Evolutionary conservation across 1,284 basidiomycete species (phyloP), one percentile per base, ranked within the genome.

Genomic region (Pseudozyma pruni): DNA sequence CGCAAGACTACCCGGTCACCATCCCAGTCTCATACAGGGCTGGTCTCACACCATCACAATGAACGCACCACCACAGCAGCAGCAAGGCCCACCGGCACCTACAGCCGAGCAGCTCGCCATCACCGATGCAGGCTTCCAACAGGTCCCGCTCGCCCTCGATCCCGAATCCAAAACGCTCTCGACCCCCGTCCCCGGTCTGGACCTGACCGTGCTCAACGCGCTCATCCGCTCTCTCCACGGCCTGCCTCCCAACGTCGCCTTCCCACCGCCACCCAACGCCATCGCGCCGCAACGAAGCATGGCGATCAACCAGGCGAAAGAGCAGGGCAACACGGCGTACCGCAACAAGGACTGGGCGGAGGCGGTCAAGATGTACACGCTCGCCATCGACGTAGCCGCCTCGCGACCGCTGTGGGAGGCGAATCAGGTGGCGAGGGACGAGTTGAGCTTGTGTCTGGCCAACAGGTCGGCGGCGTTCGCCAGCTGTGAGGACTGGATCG

Each of bases 341-440:
- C 59, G 73, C 16, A 73, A 76, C 54, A 67, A 75, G 42, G 84
- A 91, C 68, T 89, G 89, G 80, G 85, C 84, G n/a, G 86, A 88
- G 37, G 93, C 95, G 1, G 88, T 96, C 69, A 86, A 88, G 72
- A 88, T 89, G 52, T 98, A 98, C 84, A 91, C 90, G 19, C 87
- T 90, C 76, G 93, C 93, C 33, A 89, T 91, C 27, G 88, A 88
- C 75, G 87, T 94, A 47, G 93, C 94, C 1, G 85, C 89, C 0
- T 90, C 91, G 60, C 87, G 95, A 33, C 91, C 93, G 10, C 89
- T 92, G 33, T 98, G 94, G 92, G 95, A 98, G 82, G 86, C 88
- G 3, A 89, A 90, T 49, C 87, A 88, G 35, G 81, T 94, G 58
- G 88, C 92, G 83, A 87, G 91, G 46, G 95, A 98, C 73, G 95